Conservation (phyloP, 2,329 filamentous ascomycete genomes). For the Arthrobotrys entomopaga region DNA sequence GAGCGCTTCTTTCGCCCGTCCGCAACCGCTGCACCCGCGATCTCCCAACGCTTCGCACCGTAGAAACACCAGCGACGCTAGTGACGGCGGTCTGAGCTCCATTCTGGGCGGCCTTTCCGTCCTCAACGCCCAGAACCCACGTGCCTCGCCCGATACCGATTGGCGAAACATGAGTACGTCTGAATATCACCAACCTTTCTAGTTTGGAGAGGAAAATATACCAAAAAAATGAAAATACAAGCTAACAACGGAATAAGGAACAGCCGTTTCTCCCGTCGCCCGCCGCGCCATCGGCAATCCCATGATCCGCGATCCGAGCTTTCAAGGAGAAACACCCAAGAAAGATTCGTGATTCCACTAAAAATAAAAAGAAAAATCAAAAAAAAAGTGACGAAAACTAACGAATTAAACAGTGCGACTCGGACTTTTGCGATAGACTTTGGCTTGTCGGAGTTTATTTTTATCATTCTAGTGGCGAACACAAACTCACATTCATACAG, state of each 20-base stretch:
- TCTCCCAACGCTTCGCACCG: slow-evolving; percentile 46
- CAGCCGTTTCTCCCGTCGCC: slow-evolving; percentile 46
- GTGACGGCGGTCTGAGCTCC: slow-evolving; percentile 44
- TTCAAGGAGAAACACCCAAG: slow-evolving; percentile 44
- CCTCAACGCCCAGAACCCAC: slow-evolving; percentile 21
- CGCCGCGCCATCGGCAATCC: slow-evolving; percentile 45
- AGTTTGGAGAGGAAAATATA: background rate
- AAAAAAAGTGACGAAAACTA: slow-evolving; percentile 18
- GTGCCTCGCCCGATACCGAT: slow-evolving; percentile 43
- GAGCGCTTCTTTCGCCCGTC: slow-evolving; percentile 32
- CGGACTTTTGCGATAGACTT: slow-evolving; percentile 2
- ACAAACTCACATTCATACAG: slow-evolving; percentile 15
- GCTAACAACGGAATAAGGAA: slow-evolving; percentile 27
- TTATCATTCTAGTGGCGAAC: slow-evolving; percentile 9
- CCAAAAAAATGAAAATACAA: background rate
- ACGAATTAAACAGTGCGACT: slow-evolving; percentile 26
- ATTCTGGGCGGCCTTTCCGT: slow-evolving; percentile 43
- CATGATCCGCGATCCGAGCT: slow-evolving; percentile 53
- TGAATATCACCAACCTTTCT: background rate
- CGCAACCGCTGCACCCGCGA: slow-evolving; percentile 36
- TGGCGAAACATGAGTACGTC: slow-evolving; percentile 50
- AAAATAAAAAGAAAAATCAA: slow-evolving; percentile 8
- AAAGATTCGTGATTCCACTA: slow-evolving; percentile 14
- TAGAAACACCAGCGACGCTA: slow-evolving; percentile 51
- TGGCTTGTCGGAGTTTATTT: slow-evolving; percentile 2